Conservation (phyloP, 352 stramenopile genomes). For the Phytopythium vexans region DNA sequence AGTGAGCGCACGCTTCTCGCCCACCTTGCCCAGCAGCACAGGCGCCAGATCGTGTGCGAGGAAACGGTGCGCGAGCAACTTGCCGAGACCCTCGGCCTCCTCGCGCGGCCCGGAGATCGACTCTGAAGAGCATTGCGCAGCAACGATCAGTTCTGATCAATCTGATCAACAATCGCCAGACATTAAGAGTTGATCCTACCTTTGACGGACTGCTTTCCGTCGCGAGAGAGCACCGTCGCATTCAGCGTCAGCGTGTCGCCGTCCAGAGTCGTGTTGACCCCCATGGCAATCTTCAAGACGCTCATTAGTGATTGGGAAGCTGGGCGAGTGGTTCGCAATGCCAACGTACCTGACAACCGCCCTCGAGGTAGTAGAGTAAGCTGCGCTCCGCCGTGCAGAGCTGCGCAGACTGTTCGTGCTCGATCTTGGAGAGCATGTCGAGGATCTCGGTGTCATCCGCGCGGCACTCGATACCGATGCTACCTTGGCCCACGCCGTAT, state of each 20-base stretch:
- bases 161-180: no score
- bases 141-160: background rate
- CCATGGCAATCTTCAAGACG: constrained; percentile 90
- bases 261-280: constrained; percentile 69
- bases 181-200: constrained; percentile 35
- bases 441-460: constrained; percentile 66
- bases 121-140: constrained; percentile 12
- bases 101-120: constrained; percentile 51
- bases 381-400: constrained; percentile 81
- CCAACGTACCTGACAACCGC: constrained; percentile 72
- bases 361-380: constrained; percentile 77
- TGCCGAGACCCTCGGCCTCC: constrained; percentile 60
- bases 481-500: constrained; percentile 83
- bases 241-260: constrained; percentile 64
- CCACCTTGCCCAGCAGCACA: constrained; percentile 53
- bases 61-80: constrained; percentile 62
- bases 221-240: constrained; percentile 65
- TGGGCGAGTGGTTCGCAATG: no score
- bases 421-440: constrained; percentile 74
- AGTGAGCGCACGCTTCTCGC: constrained; percentile 69
- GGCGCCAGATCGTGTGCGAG: constrained; percentile 46
- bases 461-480: constrained; percentile 84
- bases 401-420: constrained; percentile 70
- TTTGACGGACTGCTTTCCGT: constrained; percentile 55
- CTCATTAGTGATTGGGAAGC: no score